Conservation (phyloP, 805 yeast genomes). For the Cyberlindnera americana region DNA sequence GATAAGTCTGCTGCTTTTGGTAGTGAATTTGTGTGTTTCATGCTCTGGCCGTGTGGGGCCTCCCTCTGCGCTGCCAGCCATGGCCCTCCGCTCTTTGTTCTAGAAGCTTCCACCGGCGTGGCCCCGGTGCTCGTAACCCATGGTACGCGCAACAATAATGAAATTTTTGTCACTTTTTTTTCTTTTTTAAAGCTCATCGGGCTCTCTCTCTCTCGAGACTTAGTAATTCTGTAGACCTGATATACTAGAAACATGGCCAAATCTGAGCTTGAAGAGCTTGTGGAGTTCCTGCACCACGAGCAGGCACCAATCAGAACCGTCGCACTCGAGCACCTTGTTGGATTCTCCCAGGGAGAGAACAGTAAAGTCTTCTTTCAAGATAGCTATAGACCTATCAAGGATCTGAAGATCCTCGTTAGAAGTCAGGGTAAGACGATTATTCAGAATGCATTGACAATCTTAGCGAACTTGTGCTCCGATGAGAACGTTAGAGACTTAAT, state of each 20-base stretch:
- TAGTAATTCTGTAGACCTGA: neutral
- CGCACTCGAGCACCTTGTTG: slow-evolving; percentile 81
- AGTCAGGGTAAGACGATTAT: slow-evolving; percentile 54
- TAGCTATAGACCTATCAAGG: slow-evolving; percentile 65
- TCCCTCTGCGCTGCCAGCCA: too few relatives aligned
- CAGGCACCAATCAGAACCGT: slow-evolving; percentile 77
- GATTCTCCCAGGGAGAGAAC: slow-evolving; percentile 70
- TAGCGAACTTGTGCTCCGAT: slow-evolving; percentile 82
- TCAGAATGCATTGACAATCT: slow-evolving; percentile 67
- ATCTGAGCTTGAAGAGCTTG: slow-evolving; percentile 50
- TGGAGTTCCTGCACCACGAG: slow-evolving; percentile 75
- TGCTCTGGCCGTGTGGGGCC: too few relatives aligned
- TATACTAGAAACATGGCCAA: slow-evolving; percentile 12
- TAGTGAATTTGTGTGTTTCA: too few relatives aligned
- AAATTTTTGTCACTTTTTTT: slow-evolving; percentile 6
- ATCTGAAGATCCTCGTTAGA: slow-evolving; percentile 57
- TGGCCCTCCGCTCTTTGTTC: neutral
- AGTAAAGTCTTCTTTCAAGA: slow-evolving; percentile 65
- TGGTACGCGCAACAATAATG: slow-evolving; percentile 4
- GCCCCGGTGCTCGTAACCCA: neutral
- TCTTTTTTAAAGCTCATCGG: slow-evolving; percentile 3
- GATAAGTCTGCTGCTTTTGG: too few relatives aligned
- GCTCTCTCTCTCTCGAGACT: neutral
- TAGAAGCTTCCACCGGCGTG: neutral
- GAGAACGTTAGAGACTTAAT: slow-evolving; percentile 56